These are phyloP conservation scores for Erythrophleum ivorense DNA, from an alignment of 331 rosid species.

Conservation along the genomic window DNA sequence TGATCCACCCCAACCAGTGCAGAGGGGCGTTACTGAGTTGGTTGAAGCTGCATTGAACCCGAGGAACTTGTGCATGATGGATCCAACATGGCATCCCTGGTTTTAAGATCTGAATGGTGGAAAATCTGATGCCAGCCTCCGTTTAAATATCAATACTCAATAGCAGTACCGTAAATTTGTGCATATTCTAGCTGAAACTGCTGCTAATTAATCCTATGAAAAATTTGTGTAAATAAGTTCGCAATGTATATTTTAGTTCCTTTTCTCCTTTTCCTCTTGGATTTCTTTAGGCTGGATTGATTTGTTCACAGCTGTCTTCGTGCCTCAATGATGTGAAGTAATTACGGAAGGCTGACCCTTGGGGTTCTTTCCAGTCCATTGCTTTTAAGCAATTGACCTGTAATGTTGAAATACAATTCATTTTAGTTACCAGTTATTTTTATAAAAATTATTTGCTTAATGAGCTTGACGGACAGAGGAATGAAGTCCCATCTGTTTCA, in stretches of 20 bases:
- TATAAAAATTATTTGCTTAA: too few relatives aligned
- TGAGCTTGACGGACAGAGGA: too few relatives aligned
- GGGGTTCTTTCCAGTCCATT: too few relatives aligned
- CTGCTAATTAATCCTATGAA: background rate
- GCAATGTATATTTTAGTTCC: background rate
- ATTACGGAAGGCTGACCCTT: too few relatives aligned
- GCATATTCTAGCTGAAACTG: background rate
- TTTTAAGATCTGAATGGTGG: conserved; percentile 40
- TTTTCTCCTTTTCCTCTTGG: background rate
- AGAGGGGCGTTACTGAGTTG: conserved; percentile 90
- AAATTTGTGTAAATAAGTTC: background rate
- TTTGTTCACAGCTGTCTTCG: background rate
- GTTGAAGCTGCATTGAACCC: conserved; percentile 97
- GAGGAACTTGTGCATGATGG: conserved; percentile 98
- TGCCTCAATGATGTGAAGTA: background rate
- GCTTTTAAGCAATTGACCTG: too few relatives aligned
- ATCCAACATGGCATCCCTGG: conserved; percentile 99
- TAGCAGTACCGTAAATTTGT: background rate
- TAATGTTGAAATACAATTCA: too few relatives aligned
- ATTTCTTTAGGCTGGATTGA: background rate
- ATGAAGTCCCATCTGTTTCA: too few relatives aligned
- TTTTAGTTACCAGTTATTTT: too few relatives aligned
- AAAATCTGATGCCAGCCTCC: conserved; percentile 3
- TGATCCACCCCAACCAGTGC: conserved; percentile 93
- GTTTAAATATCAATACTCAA: conserved; percentile 13